A percentile compares a stretch with the other conserved stretches of the same genome.
phyloP scores from a whole-genome alignment of 2,329 filamentous ascomycete genomes.

The Apiospora phragmitis region DNA sequence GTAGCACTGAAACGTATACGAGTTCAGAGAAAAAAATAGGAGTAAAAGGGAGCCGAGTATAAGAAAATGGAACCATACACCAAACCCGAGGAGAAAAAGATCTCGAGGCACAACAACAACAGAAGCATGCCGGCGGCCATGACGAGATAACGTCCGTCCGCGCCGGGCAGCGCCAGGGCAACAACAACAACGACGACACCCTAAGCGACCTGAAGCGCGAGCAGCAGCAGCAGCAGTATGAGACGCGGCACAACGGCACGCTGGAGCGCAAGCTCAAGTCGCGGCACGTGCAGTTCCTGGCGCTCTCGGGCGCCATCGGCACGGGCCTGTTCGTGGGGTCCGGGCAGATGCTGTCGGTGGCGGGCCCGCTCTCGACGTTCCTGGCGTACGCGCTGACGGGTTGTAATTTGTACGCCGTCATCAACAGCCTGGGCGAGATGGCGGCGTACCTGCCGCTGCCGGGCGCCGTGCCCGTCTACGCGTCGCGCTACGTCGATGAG shows the following conservation, averaged over 20 bases:
- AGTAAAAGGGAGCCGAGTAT: not conserved
- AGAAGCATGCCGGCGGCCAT: not conserved
- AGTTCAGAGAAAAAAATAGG: not conserved
- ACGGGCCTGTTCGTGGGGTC: slow-evolving; percentile 75
- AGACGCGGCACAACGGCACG: slow-evolving; percentile 29
- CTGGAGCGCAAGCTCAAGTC: slow-evolving; percentile 36
- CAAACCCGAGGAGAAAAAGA: not conserved
- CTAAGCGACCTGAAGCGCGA: slow-evolving; percentile 22
- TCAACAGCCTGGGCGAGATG: slow-evolving; percentile 83
- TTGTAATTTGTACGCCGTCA: slow-evolving; percentile 75
- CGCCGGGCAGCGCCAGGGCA: slow-evolving; percentile 7
- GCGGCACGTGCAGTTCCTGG: slow-evolving; percentile 60
- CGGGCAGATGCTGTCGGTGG: slow-evolving; percentile 52
- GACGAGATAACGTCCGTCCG: not conserved
- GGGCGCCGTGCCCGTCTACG: slow-evolving; percentile 80
- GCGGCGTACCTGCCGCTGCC: slow-evolving; percentile 77
- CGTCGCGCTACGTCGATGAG: slow-evolving; percentile 76
- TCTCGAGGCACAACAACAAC: not conserved
- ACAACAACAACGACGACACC: slow-evolving; percentile 23
- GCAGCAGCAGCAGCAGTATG: slow-evolving; percentile 16
- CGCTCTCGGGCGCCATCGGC: slow-evolving; percentile 73
- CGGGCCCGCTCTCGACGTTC: slow-evolving; percentile 65
- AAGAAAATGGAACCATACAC: not conserved
- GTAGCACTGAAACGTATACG: not conserved
- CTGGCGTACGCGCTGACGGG: slow-evolving; percentile 72